Conservation (phyloP, 306 rosid species). For the Malus asiatica region DNA sequence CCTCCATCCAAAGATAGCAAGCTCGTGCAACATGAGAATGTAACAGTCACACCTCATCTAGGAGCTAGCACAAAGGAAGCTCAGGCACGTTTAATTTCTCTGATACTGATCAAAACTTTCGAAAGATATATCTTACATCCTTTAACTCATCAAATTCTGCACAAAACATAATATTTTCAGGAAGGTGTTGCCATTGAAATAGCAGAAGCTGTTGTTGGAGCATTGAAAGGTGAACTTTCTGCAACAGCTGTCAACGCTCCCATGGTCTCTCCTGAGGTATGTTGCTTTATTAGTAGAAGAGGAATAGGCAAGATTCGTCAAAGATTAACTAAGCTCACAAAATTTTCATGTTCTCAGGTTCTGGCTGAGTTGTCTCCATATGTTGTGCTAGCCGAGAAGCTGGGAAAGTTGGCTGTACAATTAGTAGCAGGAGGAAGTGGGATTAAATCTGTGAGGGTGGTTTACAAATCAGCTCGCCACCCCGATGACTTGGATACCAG, state of each 20-base stretch:
- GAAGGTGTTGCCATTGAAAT: conserved; percentile 97
- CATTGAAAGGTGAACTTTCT: conserved; percentile 82
- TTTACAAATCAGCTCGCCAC: conserved; percentile 50
- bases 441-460: conserved; percentile 50
- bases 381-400: conserved; percentile 68
- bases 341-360: conserved; percentile 37
- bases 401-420: conserved; percentile 71
- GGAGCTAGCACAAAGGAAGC: conserved; percentile 99
- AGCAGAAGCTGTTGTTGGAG: conserved; percentile 95
- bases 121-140: background rate
- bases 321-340: background rate
- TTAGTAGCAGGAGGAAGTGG: conserved; percentile 72
- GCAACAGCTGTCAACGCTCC: conserved; percentile 98
- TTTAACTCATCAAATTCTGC: background rate
- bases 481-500: conserved; percentile 85
- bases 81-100: conserved; percentile 41
- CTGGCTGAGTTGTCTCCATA: conserved; percentile 71
- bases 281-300: background rate
- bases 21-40: conserved; percentile 74
- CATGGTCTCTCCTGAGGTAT: conserved; percentile 92
- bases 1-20: conserved; percentile 77
- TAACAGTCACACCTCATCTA: conserved; percentile 80
- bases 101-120: background rate
- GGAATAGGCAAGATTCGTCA: background rate
- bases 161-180: conserved; percentile 21